phyloP scores from a whole-genome alignment of 2,329 filamentous ascomycete genomes.

The Ophiostoma tasmaniense region DNA sequence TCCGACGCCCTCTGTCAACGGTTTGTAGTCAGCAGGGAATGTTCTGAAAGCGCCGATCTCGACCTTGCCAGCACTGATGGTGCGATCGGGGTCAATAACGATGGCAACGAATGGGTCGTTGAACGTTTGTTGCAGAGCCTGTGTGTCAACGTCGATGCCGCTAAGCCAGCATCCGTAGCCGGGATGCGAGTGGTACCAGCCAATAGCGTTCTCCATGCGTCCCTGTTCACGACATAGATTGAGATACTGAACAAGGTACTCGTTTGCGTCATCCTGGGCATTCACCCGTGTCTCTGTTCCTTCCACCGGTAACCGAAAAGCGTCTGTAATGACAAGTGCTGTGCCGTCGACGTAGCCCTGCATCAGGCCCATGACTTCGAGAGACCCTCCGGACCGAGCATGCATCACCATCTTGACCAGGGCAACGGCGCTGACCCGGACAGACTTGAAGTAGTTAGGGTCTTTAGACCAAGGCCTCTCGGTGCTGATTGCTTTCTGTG shows the following conservation, averaged over 20 bases:
- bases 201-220: conserved; percentile 82
- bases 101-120: conserved; percentile 90
- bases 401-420: conserved; percentile 99
- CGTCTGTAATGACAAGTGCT: conserved; percentile 85
- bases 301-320: conserved; percentile 87
- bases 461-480: conserved; percentile 69
- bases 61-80: conserved; percentile 87
- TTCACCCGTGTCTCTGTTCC: conserved; percentile 98
- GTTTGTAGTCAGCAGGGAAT: conserved; percentile 66
- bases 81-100: conserved; percentile 92
- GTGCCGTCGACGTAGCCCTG: conserved; percentile 83
- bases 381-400: conserved; percentile 80
- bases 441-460: conserved; percentile 81
- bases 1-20: conserved; percentile 24
- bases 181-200: conserved; percentile 97
- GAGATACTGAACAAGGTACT: conserved; percentile 89
- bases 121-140: conserved; percentile 75
- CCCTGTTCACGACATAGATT: conserved; percentile 65
- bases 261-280: conserved; percentile 89
- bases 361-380: conserved; percentile 98
- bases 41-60: conserved; percentile 97
- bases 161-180: conserved; percentile 98
- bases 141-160: conserved; percentile 88
- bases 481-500: conserved; percentile 57
- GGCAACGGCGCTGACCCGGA: conserved; percentile 87